Percentiles rank a stretch among this genome's conserved stretches.
These are phyloP conservation scores for Acacia concinna DNA, from an alignment of 331 rosid genomes.

Conservation along the genomic window DNA sequence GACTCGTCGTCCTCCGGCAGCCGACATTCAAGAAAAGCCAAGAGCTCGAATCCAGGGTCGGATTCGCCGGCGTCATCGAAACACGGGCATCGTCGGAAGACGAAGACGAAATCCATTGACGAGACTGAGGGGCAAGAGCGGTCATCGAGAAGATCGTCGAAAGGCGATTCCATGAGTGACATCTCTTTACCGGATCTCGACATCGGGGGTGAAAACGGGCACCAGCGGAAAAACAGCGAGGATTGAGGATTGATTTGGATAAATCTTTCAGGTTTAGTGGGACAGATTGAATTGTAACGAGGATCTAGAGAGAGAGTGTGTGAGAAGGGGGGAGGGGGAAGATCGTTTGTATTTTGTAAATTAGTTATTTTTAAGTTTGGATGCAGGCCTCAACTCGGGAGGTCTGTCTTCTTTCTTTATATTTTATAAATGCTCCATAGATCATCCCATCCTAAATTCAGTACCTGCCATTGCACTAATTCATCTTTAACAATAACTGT, in stretches of 20 bases:
- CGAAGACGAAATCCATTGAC: slow-evolving; percentile 50
- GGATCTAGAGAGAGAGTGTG: slow-evolving; percentile 22
- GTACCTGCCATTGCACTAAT: no score
- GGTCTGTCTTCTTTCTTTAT: neutral
- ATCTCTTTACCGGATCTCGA: slow-evolving; percentile 42
- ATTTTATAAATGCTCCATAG: no score
- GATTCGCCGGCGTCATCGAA: slow-evolving; percentile 44
- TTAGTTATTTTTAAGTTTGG: slow-evolving; percentile 13
- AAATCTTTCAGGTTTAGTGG: slow-evolving; percentile 18
- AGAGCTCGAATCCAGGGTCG: slow-evolving; percentile 29
- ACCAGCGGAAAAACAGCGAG: slow-evolving; percentile 17
- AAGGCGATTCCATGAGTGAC: slow-evolving; percentile 53
- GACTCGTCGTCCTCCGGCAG: neutral
- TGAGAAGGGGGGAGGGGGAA: neutral
- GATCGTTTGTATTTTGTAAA: neutral
- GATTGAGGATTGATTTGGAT: slow-evolving; percentile 6
- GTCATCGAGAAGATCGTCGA: slow-evolving; percentile 36
- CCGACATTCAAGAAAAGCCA: slow-evolving; percentile 31
- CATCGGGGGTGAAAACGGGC: slow-evolving; percentile 19
- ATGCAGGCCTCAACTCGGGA: neutral
- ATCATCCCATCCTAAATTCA: no score
- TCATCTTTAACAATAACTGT: no score
- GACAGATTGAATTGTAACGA: slow-evolving; percentile 2
- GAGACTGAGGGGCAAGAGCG: slow-evolving; percentile 34
- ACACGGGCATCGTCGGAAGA: slow-evolving; percentile 51